Conservation (phyloP, 148 eudicot species). For the Arbutus unedo region DNA sequence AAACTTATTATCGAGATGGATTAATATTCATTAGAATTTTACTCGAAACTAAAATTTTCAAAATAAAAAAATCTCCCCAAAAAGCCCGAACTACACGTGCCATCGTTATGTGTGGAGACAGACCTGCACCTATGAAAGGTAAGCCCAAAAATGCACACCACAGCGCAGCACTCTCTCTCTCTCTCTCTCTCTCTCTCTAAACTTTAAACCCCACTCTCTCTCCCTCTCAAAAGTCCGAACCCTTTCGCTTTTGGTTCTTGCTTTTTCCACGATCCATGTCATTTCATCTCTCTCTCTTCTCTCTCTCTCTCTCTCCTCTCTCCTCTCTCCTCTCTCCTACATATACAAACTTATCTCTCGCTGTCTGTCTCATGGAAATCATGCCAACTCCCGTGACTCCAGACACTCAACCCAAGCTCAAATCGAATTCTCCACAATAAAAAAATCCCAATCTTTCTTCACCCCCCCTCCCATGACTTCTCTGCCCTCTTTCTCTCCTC, state of each 20-base stretch:
- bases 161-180: too few relatives aligned
- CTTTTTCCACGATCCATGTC: conserved; percentile 13
- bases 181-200: neutral
- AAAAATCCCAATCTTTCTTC: neutral
- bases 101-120: too few relatives aligned
- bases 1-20: too few relatives aligned
- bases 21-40: too few relatives aligned
- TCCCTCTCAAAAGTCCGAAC: neutral
- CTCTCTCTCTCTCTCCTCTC: neutral
- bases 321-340: neutral
- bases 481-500: neutral
- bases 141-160: too few relatives aligned
- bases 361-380: conserved; percentile 22
- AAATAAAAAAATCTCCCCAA: too few relatives aligned
- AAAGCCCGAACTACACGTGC: too few relatives aligned
- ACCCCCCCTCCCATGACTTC: neutral
- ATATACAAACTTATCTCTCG: too few relatives aligned
- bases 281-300: neutral
- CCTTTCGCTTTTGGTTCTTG: conserved; percentile 8
- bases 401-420: conserved; percentile 8
- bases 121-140: too few relatives aligned
- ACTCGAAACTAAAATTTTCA: too few relatives aligned
- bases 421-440: conserved; percentile 2
- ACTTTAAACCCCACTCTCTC: neutral
- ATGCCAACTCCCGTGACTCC: conserved; percentile 37